Evolutionary conservation across 768 basidiomycete species (phyloP).

Genomic region (Tulasnella sp.): DNA sequence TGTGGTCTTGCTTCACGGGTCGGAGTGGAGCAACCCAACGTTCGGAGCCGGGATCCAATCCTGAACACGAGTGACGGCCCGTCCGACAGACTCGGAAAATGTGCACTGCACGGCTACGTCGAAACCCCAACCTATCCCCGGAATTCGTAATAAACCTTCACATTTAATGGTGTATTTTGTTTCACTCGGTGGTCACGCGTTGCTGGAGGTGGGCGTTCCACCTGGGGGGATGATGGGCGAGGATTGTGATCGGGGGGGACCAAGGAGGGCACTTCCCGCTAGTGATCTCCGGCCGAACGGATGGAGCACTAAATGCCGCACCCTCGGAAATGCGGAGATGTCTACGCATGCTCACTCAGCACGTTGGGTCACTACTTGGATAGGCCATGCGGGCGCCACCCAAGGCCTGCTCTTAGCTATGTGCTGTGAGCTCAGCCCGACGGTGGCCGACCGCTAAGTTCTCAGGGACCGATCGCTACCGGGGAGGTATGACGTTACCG

Average conservation of each 20-base stretch:
- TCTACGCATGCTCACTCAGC: not conserved
- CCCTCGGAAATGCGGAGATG: not conserved
- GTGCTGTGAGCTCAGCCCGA: not conserved
- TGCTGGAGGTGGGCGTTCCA: not conserved
- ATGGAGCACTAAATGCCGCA: not conserved
- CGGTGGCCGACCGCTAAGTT: not conserved
- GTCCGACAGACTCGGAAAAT: not conserved
- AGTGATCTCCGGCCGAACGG: not conserved
- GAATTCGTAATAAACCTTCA: not conserved
- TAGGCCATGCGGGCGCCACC: not conserved
- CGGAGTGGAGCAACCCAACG: not conserved
- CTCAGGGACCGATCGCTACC: not conserved
- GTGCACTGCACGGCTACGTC: not conserved
- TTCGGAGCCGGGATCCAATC: not conserved
- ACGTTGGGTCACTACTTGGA: not conserved
- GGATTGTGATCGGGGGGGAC: not conserved
- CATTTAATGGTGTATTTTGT: not conserved
- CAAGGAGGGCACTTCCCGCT: not conserved
- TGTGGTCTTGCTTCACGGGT: not conserved
- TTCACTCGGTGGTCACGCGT: not conserved
- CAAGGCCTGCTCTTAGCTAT: not conserved
- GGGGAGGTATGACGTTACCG: not conserved
- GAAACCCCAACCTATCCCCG: not conserved
- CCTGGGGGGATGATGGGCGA: not conserved
- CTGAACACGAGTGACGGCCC: not conserved